Conservation (phyloP, 1,284 basidiomycete genomes). For the Peniophora sp. region DNA sequence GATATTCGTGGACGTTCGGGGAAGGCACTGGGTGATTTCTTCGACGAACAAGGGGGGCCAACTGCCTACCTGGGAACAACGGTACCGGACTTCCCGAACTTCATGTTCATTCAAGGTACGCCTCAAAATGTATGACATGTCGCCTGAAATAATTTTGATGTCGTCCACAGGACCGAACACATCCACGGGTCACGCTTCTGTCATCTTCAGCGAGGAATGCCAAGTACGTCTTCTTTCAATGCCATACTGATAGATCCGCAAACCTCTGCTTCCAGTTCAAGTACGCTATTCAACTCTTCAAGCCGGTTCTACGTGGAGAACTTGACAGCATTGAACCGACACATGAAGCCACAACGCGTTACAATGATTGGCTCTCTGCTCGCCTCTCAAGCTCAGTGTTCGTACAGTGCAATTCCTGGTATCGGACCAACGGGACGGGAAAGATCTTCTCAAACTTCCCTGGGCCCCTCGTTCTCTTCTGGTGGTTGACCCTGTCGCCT, state of each 20-base stretch:
- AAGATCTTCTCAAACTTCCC: neutral
- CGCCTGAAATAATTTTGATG: neutral
- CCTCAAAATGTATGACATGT: neutral
- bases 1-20: conserved; percentile 19
- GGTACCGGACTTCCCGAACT: conserved; percentile 29
- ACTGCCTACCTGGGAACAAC: conserved; percentile 26
- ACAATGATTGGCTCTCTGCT: conserved; percentile 31
- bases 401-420: conserved; percentile 32
- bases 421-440: conserved; percentile 23
- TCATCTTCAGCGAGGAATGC: too few species aligned
- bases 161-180: conserved; percentile 35
- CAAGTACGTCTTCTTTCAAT: too few species aligned
- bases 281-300: conserved; percentile 11
- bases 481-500: neutral
- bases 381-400: conserved; percentile 29
- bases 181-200: conserved; percentile 22
- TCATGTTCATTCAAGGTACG: conserved; percentile 20
- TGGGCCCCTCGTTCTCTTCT: neutral
- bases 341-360: conserved; percentile 25
- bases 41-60: conserved; percentile 25
- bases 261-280: too few species aligned
- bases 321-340: conserved; percentile 9
- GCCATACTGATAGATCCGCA: too few species aligned
- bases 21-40: conserved; percentile 23
- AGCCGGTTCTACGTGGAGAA: conserved; percentile 23